A percentile compares a stretch with the other conserved stretches of the same genome.
Conservation (phyloP, 108 stramenopile genomes). For the Fistulifera solaris region DNA sequence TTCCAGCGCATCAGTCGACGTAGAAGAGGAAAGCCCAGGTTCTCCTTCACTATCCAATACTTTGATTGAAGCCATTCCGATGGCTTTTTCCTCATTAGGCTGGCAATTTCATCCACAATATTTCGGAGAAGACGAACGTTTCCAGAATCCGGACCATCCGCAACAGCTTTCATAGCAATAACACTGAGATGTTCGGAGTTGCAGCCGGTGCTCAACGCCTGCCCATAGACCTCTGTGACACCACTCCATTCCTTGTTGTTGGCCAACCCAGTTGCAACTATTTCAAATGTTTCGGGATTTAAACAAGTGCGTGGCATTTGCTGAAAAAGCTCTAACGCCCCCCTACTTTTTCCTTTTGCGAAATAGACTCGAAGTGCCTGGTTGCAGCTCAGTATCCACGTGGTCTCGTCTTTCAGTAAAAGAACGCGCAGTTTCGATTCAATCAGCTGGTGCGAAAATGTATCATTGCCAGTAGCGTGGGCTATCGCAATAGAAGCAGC, state of each 20-base stretch:
- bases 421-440: no score
- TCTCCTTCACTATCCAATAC: conserved; percentile 57
- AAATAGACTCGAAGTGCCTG: neutral
- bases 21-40: conserved; percentile 49
- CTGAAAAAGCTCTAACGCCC: conserved; percentile 1
- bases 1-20: conserved; percentile 73
- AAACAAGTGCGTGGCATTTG: neutral
- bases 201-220: conserved; percentile 1
- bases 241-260: conserved; percentile 2
- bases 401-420: no score
- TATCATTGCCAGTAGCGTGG: neutral
- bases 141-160: conserved; percentile 27
- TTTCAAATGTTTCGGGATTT: conserved; percentile 8
- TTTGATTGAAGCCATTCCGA: conserved; percentile 38
- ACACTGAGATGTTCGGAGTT: conserved; percentile 40
- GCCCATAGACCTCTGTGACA: conserved; percentile 1
- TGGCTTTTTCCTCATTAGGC: conserved; percentile 22
- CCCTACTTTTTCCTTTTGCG: neutral
- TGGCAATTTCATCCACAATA: conserved; percentile 47
- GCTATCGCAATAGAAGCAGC: neutral
- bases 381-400: conserved; percentile 4
- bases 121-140: conserved; percentile 43
- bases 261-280: neutral
- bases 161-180: conserved; percentile 54
- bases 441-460: no score